Evolutionary conservation across 2,329 filamentous ascomycete genomes (phyloP).

Genomic region (Neonectria sp.): DNA sequence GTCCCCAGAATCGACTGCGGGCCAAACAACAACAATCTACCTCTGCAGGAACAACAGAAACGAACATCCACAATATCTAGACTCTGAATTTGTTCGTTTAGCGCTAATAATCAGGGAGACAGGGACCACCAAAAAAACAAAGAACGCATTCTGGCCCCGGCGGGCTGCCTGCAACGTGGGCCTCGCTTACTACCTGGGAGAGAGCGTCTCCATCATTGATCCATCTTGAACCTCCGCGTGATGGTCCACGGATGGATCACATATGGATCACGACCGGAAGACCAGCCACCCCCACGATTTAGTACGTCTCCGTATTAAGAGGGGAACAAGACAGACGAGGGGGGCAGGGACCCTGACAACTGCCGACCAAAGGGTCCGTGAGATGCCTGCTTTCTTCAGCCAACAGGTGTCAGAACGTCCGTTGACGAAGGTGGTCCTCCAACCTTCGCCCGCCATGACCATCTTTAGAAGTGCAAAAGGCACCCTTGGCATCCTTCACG

Average conservation of each 20-base stretch:
- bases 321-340: neutral
- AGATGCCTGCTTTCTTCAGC: slow-evolving; percentile 19
- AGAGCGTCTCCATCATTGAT: slow-evolving; percentile 9
- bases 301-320: slow-evolving; percentile 21
- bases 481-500: neutral
- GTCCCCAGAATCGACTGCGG: slow-evolving; percentile 3
- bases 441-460: slow-evolving; percentile 29
- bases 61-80: slow-evolving; percentile 14
- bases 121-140: slow-evolving; percentile 13
- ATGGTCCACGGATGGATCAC: slow-evolving; percentile 5
- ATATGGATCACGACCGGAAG: slow-evolving; percentile 1
- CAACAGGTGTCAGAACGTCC: neutral
- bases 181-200: slow-evolving; percentile 15
- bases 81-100: slow-evolving; percentile 9
- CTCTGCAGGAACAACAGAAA: neutral
- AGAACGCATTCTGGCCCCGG: slow-evolving; percentile 8
- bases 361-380: slow-evolving; percentile 21
- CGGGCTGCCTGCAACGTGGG: slow-evolving; percentile 14
- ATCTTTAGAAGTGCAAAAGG: slow-evolving; percentile 21
- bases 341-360: slow-evolving; percentile 11
- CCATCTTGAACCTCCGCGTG: slow-evolving; percentile 19
- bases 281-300: slow-evolving; percentile 27
- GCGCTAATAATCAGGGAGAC: slow-evolving; percentile 17
- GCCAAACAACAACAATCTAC: neutral
- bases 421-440: slow-evolving; percentile 20